phyloP scores from a whole-genome alignment of 345 rosid genomes.

The Kandelia obovata region DNA sequence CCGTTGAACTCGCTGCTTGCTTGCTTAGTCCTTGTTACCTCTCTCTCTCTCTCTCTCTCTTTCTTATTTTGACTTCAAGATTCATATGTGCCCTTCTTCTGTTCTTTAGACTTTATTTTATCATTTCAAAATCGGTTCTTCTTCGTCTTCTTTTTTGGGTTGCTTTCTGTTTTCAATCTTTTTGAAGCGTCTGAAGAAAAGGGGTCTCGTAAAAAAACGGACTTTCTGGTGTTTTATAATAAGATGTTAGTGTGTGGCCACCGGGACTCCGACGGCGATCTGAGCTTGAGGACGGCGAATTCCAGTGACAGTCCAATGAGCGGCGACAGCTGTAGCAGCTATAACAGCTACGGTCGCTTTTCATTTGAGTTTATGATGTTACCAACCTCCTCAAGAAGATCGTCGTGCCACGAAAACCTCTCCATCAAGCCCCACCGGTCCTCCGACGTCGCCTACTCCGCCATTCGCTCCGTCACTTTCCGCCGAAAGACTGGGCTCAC shows the following conservation, averaged over 20 bases:
- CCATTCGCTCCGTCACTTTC: slow-evolving; percentile 49
- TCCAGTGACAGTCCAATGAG: slow-evolving; percentile 59
- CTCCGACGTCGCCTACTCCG: slow-evolving; percentile 76
- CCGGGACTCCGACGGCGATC: slow-evolving; percentile 12
- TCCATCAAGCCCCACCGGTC: slow-evolving; percentile 73
- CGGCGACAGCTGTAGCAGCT: slow-evolving; percentile 51
- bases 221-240: background rate
- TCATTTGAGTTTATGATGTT: slow-evolving; percentile 60
- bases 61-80: slow-evolving; percentile 1
- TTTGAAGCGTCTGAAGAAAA: background rate
- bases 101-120: background rate
- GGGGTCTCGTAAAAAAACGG: background rate
- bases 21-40: background rate
- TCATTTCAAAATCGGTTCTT: background rate
- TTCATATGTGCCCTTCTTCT: background rate
- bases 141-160: background rate
- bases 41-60: background rate
- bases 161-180: background rate
- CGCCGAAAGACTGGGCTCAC: slow-evolving; percentile 41
- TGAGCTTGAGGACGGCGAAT: slow-evolving; percentile 41
- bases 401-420: slow-evolving; percentile 30
- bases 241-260: slow-evolving; percentile 2
- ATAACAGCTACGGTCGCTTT: slow-evolving; percentile 55
- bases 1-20: no score
- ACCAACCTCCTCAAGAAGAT: slow-evolving; percentile 14